Conservation (phyloP, 2,329 filamentous ascomycete genomes). For the Phaeosphaeria sp. region DNA sequence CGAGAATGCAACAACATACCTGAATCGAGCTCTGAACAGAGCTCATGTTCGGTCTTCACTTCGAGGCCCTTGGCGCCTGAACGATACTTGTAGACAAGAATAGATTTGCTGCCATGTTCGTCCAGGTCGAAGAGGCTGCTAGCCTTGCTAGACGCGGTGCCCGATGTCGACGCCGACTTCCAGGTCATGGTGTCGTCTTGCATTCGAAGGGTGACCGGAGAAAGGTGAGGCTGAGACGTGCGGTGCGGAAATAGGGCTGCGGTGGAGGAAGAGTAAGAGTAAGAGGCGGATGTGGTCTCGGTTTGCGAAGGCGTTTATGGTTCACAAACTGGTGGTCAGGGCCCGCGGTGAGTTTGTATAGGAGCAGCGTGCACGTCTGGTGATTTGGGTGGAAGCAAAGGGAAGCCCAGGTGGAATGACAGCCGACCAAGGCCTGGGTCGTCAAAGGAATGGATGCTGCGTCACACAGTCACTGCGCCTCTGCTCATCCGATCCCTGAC, state of each 20-base stretch:
- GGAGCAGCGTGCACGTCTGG: conserved; percentile 30
- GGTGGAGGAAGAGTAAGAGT: conserved; percentile 7
- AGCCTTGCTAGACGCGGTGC: conserved; percentile 42
- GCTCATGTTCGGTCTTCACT: conserved; percentile 52
- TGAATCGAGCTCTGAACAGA: conserved; percentile 48
- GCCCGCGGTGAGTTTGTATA: conserved; percentile 38
- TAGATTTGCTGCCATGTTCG: conserved; percentile 50
- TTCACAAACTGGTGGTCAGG: conserved; percentile 27
- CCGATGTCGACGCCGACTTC: conserved; percentile 52
- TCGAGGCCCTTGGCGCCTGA: conserved; percentile 48
- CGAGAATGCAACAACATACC: conserved; percentile 32
- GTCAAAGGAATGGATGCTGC: conserved; percentile 18
- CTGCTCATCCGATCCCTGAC: conserved; percentile 6
- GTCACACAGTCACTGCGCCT: conserved; percentile 32
- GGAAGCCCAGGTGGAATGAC: conserved; percentile 32
- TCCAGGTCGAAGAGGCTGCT: conserved; percentile 54
- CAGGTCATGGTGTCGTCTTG: conserved; percentile 47
- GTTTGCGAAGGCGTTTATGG: conserved; percentile 23
- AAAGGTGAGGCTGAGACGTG: conserved; percentile 36
- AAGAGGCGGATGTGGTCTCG: conserved; percentile 6
- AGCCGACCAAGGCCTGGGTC: conserved; percentile 13
- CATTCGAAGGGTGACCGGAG: conserved; percentile 19
- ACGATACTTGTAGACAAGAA: conserved; percentile 56
- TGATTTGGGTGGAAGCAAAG: conserved; percentile 28
- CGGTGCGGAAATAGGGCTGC: conserved; percentile 25